phyloP scores from a whole-genome alignment of 805 yeast genomes.

The Candida verbasci region DNA sequence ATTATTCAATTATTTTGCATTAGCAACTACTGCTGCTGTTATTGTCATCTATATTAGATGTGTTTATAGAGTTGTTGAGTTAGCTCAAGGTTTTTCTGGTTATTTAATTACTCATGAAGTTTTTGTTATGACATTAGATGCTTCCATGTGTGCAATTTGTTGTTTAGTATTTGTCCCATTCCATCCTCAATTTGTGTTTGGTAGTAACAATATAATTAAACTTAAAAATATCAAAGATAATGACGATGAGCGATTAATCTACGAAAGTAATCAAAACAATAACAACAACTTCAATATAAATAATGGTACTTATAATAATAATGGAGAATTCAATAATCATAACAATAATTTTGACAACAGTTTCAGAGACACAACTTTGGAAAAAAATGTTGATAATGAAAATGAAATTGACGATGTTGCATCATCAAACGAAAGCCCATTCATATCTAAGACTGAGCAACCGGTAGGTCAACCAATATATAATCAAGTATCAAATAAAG shows the following conservation, averaged over 20 bases:
- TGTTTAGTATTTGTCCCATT: conserved; percentile 28
- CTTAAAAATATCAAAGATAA: conserved; percentile 11
- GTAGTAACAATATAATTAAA: conserved; percentile 28
- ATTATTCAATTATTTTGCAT: conserved; percentile 23
- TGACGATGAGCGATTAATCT: conserved; percentile 4
- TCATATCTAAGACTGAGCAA: too few relatives aligned
- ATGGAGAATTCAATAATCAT: too few relatives aligned
- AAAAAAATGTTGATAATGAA: too few relatives aligned
- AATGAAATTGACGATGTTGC: too few relatives aligned
- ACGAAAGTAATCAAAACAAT: too few relatives aligned
- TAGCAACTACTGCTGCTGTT: conserved; percentile 29
- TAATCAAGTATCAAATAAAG: too few relatives aligned
- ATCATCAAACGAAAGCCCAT: too few relatives aligned
- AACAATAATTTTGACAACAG: too few relatives aligned
- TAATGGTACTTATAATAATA: too few relatives aligned
- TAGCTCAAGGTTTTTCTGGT: conserved; percentile 33
- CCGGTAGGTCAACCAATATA: too few relatives aligned
- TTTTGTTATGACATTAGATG: conserved; percentile 33
- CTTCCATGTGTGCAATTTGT: conserved; percentile 28
- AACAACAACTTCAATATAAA: too few relatives aligned
- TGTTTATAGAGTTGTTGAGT: conserved; percentile 35
- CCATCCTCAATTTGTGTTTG: conserved; percentile 32
- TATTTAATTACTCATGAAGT: conserved; percentile 32
- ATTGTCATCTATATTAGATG: conserved; percentile 27
- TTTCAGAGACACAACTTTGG: too few relatives aligned